phyloP scores from a whole-genome alignment of 192 early-diverging fungal species.

The Geosiphon pyriformis region DNA sequence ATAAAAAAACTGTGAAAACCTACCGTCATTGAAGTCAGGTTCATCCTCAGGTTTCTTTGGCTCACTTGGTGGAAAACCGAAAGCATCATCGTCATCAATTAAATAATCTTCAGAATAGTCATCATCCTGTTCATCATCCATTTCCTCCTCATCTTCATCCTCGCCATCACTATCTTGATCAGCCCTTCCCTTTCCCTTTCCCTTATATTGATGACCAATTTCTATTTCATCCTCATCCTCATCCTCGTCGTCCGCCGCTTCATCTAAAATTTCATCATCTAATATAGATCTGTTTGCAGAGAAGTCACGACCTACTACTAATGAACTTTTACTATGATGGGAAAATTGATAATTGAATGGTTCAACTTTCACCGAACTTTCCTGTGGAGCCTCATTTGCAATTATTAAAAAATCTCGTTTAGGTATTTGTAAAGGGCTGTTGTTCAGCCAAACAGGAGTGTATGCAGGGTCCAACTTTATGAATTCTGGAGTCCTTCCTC shows the following conservation, averaged over 20 bases:
- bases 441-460: slow-evolving; percentile 15
- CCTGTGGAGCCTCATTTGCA: not conserved
- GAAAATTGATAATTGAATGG: slow-evolving; percentile 3
- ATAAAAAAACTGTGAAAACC: not conserved
- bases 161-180: not conserved
- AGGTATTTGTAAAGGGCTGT: slow-evolving; percentile 16
- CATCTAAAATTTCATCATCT: slow-evolving; percentile 8
- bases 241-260: slow-evolving; percentile 9
- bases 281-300: not conserved
- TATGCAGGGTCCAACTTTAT: slow-evolving; percentile 14
- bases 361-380: not conserved
- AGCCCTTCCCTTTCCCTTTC: slow-evolving; percentile 5
- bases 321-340: too few relatives aligned
- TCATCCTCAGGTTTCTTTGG: not conserved
- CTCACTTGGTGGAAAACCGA: slow-evolving; percentile 10
- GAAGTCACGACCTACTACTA: not conserved
- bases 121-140: slow-evolving; percentile 14
- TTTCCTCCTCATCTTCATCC: slow-evolving; percentile 10
- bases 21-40: slow-evolving; percentile 4
- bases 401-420: slow-evolving; percentile 23
- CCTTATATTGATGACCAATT: too few relatives aligned
- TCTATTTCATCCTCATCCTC: not conserved
- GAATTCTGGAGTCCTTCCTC: not conserved
- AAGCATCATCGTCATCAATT: slow-evolving; percentile 11
- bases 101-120: not conserved